A percentile compares a stretch with the other conserved stretches of the same genome.
Conservation (phyloP, 768 basidiomycete genomes). For the Xerocomus potaroensis region DNA sequence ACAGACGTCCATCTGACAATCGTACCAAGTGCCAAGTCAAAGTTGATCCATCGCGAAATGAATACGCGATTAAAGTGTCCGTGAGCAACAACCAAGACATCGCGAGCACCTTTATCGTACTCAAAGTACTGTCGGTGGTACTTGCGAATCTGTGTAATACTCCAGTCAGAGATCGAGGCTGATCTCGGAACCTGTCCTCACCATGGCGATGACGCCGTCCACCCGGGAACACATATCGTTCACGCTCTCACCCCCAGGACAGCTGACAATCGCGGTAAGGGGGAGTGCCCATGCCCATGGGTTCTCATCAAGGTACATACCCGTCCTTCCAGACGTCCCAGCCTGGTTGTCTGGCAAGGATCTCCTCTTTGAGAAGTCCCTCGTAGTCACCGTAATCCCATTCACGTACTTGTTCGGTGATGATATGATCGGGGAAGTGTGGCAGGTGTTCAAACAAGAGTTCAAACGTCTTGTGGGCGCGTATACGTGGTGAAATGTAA, state of each 20-base stretch:
- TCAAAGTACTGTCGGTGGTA: constrained; percentile 70
- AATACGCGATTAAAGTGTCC: constrained; percentile 75
- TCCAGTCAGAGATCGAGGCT: constrained; percentile 4
- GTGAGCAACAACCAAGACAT: constrained; percentile 88
- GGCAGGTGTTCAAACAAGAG: constrained; percentile 59
- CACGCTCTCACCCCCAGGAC: constrained; percentile 83
- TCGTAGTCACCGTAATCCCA: constrained; percentile 96
- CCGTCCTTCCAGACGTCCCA: constrained; percentile 91
- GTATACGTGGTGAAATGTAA: constrained; percentile 81
- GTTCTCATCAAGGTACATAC: constrained; percentile 34
- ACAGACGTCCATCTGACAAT: background rate
- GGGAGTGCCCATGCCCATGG: background rate
- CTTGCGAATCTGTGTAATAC: constrained; percentile 52
- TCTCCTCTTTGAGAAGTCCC: constrained; percentile 77
- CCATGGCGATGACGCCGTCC: constrained; percentile 70
- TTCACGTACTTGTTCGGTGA: constrained; percentile 69
- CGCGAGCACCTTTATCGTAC: constrained; percentile 60
- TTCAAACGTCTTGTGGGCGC: constrained; percentile 84
- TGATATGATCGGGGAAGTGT: constrained; percentile 45
- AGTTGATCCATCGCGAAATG: constrained; percentile 78
- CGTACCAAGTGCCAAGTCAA: constrained; percentile 57
- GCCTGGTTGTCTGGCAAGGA: constrained; percentile 49
- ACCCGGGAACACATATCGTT: constrained; percentile 77
- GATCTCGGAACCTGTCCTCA: constrained; percentile 25
- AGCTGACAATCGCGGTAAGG: constrained; percentile 40